Evolutionary conservation across 1,284 basidiomycete genomes (phyloP).

Genomic region (Papiliotrema terrestris): DNA sequence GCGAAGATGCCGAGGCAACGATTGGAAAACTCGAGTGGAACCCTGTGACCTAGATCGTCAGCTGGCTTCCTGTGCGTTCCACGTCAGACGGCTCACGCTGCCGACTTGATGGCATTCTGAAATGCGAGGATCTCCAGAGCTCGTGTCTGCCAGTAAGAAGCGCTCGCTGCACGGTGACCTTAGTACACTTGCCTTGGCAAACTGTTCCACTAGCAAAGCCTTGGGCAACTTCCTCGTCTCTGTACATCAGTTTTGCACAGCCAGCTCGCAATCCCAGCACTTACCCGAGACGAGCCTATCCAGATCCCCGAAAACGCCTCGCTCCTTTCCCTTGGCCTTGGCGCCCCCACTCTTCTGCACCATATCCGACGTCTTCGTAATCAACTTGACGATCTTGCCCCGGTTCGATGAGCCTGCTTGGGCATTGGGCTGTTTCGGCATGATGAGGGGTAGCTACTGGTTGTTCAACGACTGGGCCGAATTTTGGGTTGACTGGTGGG

Average conservation of each 20-base stretch:
- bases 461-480: not conserved
- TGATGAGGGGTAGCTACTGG: not conserved
- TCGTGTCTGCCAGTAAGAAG: constrained; percentile 53
- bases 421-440: not conserved
- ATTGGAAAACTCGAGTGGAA: constrained; percentile 82
- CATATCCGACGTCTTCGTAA: constrained; percentile 35
- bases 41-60: constrained; percentile 49
- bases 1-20: constrained; percentile 79
- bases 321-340: constrained; percentile 35
- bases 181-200: constrained; percentile 1
- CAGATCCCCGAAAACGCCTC: constrained; percentile 26
- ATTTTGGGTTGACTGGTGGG: not conserved
- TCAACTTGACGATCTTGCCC: constrained; percentile 16
- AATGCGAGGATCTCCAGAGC: constrained; percentile 69
- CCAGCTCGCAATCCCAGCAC: constrained; percentile 16
- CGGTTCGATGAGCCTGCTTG: constrained; percentile 1
- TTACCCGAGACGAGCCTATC: constrained; percentile 13
- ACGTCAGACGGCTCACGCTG: constrained; percentile 56
- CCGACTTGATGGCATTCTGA: constrained; percentile 74
- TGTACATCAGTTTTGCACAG: not conserved
- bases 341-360: constrained; percentile 13
- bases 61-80: not conserved
- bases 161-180: too few species aligned
- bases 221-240: not conserved
- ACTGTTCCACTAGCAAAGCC: not conserved